These are phyloP conservation scores for Suillus tomentosus DNA, from an alignment of 768 basidiomycete genomes.

Conservation along the genomic window DNA sequence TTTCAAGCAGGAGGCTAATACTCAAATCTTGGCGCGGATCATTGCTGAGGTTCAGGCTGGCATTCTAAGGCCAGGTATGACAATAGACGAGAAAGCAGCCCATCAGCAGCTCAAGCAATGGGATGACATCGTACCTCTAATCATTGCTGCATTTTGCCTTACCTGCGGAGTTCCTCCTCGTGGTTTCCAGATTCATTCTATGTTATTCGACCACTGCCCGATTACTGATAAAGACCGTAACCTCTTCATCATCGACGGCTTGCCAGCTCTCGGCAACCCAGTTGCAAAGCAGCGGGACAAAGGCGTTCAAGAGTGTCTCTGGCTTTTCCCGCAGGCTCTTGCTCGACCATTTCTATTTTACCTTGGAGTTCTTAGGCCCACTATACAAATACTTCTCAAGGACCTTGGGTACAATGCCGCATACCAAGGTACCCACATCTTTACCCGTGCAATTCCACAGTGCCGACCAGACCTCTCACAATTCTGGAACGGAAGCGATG, in stretches of 20 bases:
- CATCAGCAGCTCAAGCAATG: too few relatives aligned
- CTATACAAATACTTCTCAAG: background rate
- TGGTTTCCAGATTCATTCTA: too few relatives aligned
- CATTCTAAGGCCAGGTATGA: too few relatives aligned
- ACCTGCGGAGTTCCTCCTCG: too few relatives aligned
- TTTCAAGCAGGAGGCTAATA: too few relatives aligned
- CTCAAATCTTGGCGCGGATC: too few relatives aligned
- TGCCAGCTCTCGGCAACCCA: background rate
- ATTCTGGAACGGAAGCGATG: background rate
- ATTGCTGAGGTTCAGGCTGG: too few relatives aligned
- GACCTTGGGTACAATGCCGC: background rate
- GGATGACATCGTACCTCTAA: too few relatives aligned
- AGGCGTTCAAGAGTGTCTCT: background rate
- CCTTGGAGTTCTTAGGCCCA: background rate
- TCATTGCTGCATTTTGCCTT: too few relatives aligned
- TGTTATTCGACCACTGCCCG: too few relatives aligned
- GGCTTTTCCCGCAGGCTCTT: background rate
- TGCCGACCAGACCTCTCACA: background rate
- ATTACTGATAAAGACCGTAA: too few relatives aligned
- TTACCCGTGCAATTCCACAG: background rate
- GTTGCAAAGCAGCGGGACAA: background rate
- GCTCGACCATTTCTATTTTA: background rate
- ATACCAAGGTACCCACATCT: background rate
- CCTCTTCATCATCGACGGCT: background rate
- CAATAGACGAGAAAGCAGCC: too few relatives aligned